Conservation (phyloP, 1,284 basidiomycete genomes). For the Mycosarcoma maydis region DNA sequence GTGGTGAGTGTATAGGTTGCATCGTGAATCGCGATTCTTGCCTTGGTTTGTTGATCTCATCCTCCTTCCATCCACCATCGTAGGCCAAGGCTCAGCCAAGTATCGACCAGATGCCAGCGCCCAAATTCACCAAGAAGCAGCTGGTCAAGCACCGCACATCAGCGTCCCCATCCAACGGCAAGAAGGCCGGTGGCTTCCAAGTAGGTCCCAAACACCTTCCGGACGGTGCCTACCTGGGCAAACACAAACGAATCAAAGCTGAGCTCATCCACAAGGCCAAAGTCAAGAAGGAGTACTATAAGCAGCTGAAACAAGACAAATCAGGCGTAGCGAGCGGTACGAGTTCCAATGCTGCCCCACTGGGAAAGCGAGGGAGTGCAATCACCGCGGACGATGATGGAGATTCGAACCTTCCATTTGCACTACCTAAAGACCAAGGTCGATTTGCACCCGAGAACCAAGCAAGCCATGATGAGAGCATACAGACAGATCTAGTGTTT, state of each 20-base stretch:
- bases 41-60: no score
- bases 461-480: slow-evolving; percentile 9
- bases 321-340: slow-evolving; percentile 2
- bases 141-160: slow-evolving; percentile 57
- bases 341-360: slow-evolving; percentile 20
- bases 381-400: not conserved
- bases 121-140: slow-evolving; percentile 49
- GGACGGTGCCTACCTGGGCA: slow-evolving; percentile 63
- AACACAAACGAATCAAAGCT: slow-evolving; percentile 71
- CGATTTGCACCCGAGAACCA: slow-evolving; percentile 54
- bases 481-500: slow-evolving; percentile 6
- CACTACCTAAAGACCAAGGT: slow-evolving; percentile 33
- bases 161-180: slow-evolving; percentile 17
- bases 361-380: slow-evolving; percentile 23
- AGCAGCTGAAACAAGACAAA: slow-evolving; percentile 69
- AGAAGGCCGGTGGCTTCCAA: slow-evolving; percentile 53
- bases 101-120: slow-evolving; percentile 13
- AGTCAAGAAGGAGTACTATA: slow-evolving; percentile 70
- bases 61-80: not conserved
- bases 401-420: slow-evolving; percentile 16
- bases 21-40: no score
- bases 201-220: slow-evolving; percentile 63
- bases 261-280: slow-evolving; percentile 71
- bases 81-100: no score
- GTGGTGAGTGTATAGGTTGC: no score